Base-by-base conservation (phyloP, 495 filamentous ascomycete species). In the Glonium stellatum region DNA sequence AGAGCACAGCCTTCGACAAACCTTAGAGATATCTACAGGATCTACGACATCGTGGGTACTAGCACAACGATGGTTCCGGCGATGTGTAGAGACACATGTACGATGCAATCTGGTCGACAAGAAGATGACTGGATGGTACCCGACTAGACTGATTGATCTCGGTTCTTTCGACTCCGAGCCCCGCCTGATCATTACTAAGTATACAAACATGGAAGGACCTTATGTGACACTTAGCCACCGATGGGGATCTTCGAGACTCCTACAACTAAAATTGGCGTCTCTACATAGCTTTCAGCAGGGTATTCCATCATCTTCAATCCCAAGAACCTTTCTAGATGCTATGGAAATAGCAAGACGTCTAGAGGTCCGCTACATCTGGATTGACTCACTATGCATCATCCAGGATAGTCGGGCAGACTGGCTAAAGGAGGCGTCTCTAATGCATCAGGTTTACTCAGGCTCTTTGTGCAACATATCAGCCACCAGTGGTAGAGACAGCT, bases 331-430 rank as follows among this genome's bases (percentile, higher is more conserved):
- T 31, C 21, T 12, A 12, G 19, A 55, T 10, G 52, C 52, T 27
- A 39, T 55, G 21, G 35, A 13, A 12, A 15, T 55, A 12, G 37
- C 52, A 1, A 21, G 52, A 13, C 11, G 11, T 12, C 21, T 55
- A 21, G 19, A 23, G 21, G 19, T 55, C 4, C n/a, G 52, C n/a
- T 55, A 55, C 52, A 21, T 55, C 21, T 55, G 52, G 52, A 55
- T 55, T 27, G 52, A 55, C 41, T 46, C 41, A 4, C 19, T 46
- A 1, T 46, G 41, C 41, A 46, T 46, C 13, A 21, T 46, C 15
- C 52, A 55, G 19, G 52, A 55, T 34, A 19, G 19, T 12, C 5
- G 6, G 5, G 52, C 23, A 4, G 52, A 55, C 52, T 55, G 52
- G 52, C 52, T 34, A 9, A 25, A 34, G 11, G 52, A 55, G 23